These are phyloP conservation scores for Plectranthus barbatus DNA, from an alignment of 257 asterid species.

Conservation along the genomic window DNA sequence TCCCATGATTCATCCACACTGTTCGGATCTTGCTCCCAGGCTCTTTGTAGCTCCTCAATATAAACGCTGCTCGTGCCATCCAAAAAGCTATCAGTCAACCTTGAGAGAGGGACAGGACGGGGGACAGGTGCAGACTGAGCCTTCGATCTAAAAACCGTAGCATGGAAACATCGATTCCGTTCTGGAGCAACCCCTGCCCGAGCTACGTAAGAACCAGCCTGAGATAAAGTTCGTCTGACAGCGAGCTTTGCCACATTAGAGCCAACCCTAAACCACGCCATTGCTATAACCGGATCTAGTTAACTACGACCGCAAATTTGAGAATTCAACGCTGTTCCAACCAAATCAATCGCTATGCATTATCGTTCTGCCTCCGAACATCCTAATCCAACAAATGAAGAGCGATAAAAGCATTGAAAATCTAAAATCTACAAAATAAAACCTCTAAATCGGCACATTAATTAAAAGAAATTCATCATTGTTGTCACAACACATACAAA, in stretches of 20 bases:
- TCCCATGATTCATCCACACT: constrained; percentile 99
- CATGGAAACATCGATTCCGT: constrained; percentile 47
- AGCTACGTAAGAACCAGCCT: constrained; percentile 33
- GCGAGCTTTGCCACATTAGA: constrained; percentile 74
- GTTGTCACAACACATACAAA: background rate
- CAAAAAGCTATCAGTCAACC: constrained; percentile 86
- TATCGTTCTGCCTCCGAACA: constrained; percentile 13
- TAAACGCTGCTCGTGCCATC: constrained; percentile 97
- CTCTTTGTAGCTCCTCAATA: constrained; percentile 94
- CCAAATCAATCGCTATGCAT: constrained; percentile 15
- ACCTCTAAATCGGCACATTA: background rate
- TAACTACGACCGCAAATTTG: constrained; percentile 9
- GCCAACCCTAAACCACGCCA: constrained; percentile 87
- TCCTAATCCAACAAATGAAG: constrained; percentile 21
- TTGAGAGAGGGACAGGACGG: constrained; percentile 78
- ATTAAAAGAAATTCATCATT: background rate
- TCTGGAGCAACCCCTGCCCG: constrained; percentile 34
- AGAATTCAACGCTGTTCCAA: background rate
- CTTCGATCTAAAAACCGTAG: constrained; percentile 53
- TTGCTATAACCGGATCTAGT: constrained; percentile 24
- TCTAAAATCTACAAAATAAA: background rate
- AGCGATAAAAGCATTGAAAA: background rate
- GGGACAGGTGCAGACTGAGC: constrained; percentile 80
- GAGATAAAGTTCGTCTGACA: constrained; percentile 51
- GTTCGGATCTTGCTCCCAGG: constrained; percentile 93